Evolutionary conservation across 768 basidiomycete species (phyloP), one percentile per base, ranked within the genome.

Genomic region (Tulasnella sp.): DNA sequence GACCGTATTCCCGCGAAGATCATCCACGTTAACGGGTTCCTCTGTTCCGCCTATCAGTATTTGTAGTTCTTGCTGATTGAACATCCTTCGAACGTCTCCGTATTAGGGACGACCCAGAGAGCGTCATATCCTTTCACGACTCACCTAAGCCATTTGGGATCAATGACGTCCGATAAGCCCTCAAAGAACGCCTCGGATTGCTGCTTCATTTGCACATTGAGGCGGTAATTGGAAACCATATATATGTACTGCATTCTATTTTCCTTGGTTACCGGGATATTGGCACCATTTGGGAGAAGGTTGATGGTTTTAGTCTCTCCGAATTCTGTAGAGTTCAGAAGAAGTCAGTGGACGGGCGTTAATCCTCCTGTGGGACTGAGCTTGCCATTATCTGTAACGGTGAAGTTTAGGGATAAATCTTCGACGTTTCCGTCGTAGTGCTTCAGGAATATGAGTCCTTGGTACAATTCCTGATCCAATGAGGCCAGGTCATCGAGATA

Each of bases 31-130:
- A 73, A 97, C 92, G 0, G 93, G 93, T 0, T 94, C 88, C 81
- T 97, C 93, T 44, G 94, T 93, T 9, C 95, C 96, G 0, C 97
- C 97, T 8, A 99, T 89, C 1, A 99, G 88, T 74, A 97, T 93
- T 84, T 96, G 96, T 4, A 98, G 88, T 85, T 99, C 98, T 84
- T 95, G 94, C 82, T 97, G 97, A 85, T 98, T 97, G 87, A 99
- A 99, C 95, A 99, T 97, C 72, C 96, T 94, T 81, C 83, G 84
- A 83, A 83, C 82, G 74, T 50, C 16, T 16, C 14, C 18, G 4
- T 40, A 46, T 75, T 12, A 75, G 74, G 12, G 22, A 16, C 11
- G 40, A 44, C 20, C 22, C 14, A 11, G n/a, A n/a, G 22, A 75
- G 31, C 14, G 31, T 42, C 1, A 6, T 14, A 28, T 12, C 74